A percentile compares a stretch with the other conserved stretches of the same genome.
Evolutionary conservation across 257 asterid species (phyloP).

Genomic region (Plantago elongata): DNA sequence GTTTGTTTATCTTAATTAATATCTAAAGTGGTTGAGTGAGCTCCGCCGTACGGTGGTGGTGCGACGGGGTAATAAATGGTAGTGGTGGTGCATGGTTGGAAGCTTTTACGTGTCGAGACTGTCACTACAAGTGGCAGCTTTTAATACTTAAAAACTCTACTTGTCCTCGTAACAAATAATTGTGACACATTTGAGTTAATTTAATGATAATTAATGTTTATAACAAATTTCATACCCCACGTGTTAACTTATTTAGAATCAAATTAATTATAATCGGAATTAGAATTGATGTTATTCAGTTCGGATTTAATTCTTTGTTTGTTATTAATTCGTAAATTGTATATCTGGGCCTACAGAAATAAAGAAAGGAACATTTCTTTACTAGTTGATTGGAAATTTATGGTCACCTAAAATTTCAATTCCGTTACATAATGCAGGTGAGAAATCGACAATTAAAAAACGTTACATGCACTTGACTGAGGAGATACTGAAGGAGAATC

Average conservation of each 20-base stretch:
- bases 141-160: no score
- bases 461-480: conserved; percentile 67
- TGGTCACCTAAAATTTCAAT: neutral
- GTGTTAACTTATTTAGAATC: no score
- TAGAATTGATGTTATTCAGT: no score
- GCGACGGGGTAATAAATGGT: neutral
- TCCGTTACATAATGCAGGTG: conserved; percentile 33
- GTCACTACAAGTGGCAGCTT: neutral
- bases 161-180: no score
- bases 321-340: no score
- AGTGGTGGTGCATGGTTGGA: neutral
- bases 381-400: neutral
- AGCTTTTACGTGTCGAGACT: conserved; percentile 1
- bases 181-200: no score
- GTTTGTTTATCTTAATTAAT: neutral
- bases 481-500: conserved; percentile 52
- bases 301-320: no score
- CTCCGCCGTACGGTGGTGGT: conserved; percentile 1
- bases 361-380: no score
- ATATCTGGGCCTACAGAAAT: no score
- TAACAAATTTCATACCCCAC: no score
- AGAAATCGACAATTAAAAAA: conserved; percentile 55
- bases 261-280: no score
- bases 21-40: neutral
- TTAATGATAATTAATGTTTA: no score